Evolutionary conservation across 1,284 basidiomycete genomes (phyloP).

Genomic region (Vanrija sp.): DNA sequence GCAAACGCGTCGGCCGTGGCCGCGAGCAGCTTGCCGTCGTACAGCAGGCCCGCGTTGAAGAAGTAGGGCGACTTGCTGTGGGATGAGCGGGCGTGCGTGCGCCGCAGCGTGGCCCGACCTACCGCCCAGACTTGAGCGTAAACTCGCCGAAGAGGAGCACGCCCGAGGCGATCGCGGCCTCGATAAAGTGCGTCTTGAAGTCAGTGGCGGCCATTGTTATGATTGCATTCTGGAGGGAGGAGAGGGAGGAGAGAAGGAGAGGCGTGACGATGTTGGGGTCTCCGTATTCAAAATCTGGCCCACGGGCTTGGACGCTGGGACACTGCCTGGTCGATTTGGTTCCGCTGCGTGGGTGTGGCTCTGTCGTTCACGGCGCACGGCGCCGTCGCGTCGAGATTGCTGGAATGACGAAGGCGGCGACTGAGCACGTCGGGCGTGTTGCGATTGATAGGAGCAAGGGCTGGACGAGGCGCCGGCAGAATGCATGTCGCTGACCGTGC

Average conservation of each 20-base stretch:
- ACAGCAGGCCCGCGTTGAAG: conserved; percentile 89
- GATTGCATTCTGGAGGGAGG: background rate
- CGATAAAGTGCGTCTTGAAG: conserved; percentile 47
- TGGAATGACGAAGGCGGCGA: no score
- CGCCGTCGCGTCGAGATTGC: no score
- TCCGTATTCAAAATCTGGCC: no score
- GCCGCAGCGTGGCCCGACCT: conserved; percentile 38
- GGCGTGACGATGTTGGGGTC: background rate
- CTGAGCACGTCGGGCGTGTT: no score
- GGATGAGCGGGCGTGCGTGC: background rate
- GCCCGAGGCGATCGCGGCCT: conserved; percentile 47
- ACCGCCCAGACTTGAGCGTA: conserved; percentile 91
- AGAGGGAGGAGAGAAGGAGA: background rate
- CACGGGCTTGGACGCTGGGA: no score
- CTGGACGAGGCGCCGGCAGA: no score
- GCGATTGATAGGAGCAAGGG: no score
- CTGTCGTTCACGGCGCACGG: no score
- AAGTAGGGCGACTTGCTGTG: conserved; percentile 86
- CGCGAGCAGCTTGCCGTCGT: conserved; percentile 74
- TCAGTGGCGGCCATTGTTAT: conserved; percentile 12
- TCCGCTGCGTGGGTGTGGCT: no score
- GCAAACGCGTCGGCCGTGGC: conserved; percentile 85
- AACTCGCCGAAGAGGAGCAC: conserved; percentile 83
- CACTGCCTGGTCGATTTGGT: no score
- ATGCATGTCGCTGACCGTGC: no score